A percentile compares a stretch with the other conserved stretches of the same genome.
Conservation (phyloP, 306 rosid genomes). For the Trifolium repens region DNA sequence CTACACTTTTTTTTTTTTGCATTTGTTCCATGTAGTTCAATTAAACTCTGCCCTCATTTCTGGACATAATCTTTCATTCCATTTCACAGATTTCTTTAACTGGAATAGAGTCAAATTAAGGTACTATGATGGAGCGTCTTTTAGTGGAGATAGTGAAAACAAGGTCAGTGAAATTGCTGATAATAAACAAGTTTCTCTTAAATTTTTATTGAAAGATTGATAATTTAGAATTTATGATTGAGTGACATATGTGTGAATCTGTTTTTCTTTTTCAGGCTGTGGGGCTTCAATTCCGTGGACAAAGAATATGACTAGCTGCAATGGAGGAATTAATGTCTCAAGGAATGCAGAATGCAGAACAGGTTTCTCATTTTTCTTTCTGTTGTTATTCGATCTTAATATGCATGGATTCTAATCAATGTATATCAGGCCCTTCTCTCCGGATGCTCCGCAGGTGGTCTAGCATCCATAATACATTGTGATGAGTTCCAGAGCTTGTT, state of each 20-base stretch:
- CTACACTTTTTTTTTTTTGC: conserved; percentile 12
- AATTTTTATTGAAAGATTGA: conserved; percentile 26
- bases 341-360: conserved; percentile 77
- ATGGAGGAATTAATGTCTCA: conserved; percentile 74
- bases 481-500: conserved; percentile 74
- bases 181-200: conserved; percentile 20
- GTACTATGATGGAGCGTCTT: conserved; percentile 93
- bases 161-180: conserved; percentile 56
- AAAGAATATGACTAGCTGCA: conserved; percentile 86
- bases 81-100: conserved; percentile 76
- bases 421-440: conserved; percentile 79
- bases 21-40: conserved; percentile 15
- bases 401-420: conserved; percentile 21
- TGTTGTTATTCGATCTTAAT: conserved; percentile 8
- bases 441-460: conserved; percentile 96
- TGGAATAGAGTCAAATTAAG: conserved; percentile 91
- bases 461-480: conserved; percentile 87
- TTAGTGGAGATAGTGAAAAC: conserved; percentile 70
- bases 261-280: conserved; percentile 57
- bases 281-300: conserved; percentile 83
- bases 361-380: conserved; percentile 52
- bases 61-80: conserved; percentile 23
- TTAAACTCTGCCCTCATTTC: conserved; percentile 24
- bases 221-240: conserved; percentile 18
- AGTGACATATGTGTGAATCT: conserved; percentile 22